Conservation (phyloP, 495 filamentous ascomycete species). For the Achaetomiella virescens region DNA sequence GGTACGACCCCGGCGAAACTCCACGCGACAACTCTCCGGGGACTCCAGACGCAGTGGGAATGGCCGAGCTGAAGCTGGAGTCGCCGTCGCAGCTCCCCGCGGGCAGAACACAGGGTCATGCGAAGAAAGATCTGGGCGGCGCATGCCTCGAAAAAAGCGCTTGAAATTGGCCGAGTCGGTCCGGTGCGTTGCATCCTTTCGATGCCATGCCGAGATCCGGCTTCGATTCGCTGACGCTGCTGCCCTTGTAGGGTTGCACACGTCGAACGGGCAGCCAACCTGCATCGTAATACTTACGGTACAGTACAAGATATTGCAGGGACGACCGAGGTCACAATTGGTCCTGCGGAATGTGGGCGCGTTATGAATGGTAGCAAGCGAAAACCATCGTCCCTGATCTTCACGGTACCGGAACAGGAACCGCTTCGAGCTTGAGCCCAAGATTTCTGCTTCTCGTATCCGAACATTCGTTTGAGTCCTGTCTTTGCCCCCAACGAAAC, state of each 20-base stretch:
- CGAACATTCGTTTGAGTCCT: too few species aligned
- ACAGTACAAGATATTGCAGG: background rate
- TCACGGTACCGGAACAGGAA: background rate
- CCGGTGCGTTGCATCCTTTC: slow-evolving; percentile 23
- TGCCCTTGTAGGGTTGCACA: slow-evolving; percentile 7
- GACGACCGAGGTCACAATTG: too few species aligned
- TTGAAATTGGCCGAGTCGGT: slow-evolving; percentile 30
- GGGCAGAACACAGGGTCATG: background rate
- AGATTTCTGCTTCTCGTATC: too few species aligned
- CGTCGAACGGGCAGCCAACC: background rate
- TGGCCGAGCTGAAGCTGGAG: slow-evolving; percentile 5
- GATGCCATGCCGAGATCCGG: slow-evolving; percentile 11
- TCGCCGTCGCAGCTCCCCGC: background rate
- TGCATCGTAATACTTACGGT: background rate
- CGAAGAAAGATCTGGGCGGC: background rate
- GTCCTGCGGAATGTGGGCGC: too few species aligned
- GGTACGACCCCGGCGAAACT: background rate
- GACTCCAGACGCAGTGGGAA: slow-evolving; percentile 3
- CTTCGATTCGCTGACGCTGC: slow-evolving; percentile 15
- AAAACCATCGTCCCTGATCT: background rate
- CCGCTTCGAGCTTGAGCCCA: too few species aligned
- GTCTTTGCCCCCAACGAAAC: too few species aligned
- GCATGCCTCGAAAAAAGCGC: slow-evolving; percentile 3
- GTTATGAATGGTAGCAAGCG: too few species aligned
- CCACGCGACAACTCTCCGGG: background rate